Evolutionary conservation across 257 asterid species (phyloP).

Genomic region (Catharanthus roseus): DNA sequence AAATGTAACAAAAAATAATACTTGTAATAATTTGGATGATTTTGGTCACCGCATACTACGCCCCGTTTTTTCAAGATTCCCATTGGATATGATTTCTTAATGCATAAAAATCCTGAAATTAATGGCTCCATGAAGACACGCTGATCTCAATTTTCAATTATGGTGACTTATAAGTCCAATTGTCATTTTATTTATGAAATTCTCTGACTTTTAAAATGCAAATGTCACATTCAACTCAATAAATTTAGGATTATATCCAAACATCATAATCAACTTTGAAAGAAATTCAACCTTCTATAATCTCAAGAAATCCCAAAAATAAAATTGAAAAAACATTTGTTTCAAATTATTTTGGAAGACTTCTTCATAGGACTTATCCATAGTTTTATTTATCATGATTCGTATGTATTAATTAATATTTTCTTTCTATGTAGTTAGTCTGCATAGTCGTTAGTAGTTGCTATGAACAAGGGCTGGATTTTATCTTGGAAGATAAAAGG

Average conservation of each 20-base stretch:
- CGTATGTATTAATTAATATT: not conserved
- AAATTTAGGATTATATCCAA: not conserved
- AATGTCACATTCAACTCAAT: constrained; percentile 4
- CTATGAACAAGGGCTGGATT: too few relatives aligned
- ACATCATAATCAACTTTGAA: constrained; percentile 9
- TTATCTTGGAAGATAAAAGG: too few relatives aligned
- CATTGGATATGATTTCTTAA: not conserved
- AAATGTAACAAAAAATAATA: too few relatives aligned
- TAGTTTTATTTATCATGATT: not conserved
- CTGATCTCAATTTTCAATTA: not conserved
- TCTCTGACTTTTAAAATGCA: constrained; percentile 6
- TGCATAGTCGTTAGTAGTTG: not conserved
- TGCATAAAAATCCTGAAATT: not conserved
- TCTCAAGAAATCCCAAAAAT: not conserved
- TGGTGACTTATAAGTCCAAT: not conserved
- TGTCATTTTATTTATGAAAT: not conserved
- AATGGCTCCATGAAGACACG: not conserved
- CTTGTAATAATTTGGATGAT: too few relatives aligned
- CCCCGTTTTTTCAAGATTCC: not conserved
- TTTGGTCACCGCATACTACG: too few relatives aligned
- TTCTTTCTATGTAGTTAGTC: not conserved
- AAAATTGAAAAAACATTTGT: not conserved
- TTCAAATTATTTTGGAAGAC: not conserved
- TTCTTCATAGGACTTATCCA: not conserved
- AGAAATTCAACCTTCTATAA: not conserved